Evolutionary conservation across 1,139 yeast genomes (phyloP), one percentile per base, ranked within the genome.

Genomic region (Yamadazyma oceani): DNA sequence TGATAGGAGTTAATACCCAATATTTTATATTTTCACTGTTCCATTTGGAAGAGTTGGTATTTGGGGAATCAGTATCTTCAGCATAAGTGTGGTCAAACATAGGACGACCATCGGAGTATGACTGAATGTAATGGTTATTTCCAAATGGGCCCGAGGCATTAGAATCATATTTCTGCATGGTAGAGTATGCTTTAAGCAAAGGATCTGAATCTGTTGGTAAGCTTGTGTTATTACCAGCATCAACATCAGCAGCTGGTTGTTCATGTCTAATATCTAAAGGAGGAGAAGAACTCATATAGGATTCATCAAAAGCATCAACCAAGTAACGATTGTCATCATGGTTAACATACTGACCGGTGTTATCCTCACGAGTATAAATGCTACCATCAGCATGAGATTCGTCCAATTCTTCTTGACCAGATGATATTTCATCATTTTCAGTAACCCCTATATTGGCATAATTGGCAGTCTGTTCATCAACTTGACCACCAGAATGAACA

Each of bases 401-500:
- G 32, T 34, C 17, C 4, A 36, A 31, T 22, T 59, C 10, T 26
- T 11, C 16, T 26, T 13, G n/a, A 26, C 16, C 19, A 5, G 10
- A 7, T n/a, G 21, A 27, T 5, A 8, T n/a, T 7, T 27, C 30
- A 11, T 27, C 66, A 32, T 67, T 72, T 24, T 69, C 75, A 4
- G 78, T 67, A 3, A 82, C 84, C 1, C 80, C 82, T 37, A 82
- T 73, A 25, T 67, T 68, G 11, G 88, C 85, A 45, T 80, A 66
- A 38, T 69, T 77, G 3, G 83, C 85, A 0, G 86, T 75, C 44
- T 80, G 83, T 45, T 79, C 85, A 42, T 83, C 78, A 32, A 82
- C 70, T 13, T 78, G 73, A 26, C 58, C 53, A 1, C 75, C 75
- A 0, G 79, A 65, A 45, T 70, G 73, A 15, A 78, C 67, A 3